Evolutionary conservation across 345 rosid genomes (phyloP).

Genomic region (Rhizophora apiculata): DNA sequence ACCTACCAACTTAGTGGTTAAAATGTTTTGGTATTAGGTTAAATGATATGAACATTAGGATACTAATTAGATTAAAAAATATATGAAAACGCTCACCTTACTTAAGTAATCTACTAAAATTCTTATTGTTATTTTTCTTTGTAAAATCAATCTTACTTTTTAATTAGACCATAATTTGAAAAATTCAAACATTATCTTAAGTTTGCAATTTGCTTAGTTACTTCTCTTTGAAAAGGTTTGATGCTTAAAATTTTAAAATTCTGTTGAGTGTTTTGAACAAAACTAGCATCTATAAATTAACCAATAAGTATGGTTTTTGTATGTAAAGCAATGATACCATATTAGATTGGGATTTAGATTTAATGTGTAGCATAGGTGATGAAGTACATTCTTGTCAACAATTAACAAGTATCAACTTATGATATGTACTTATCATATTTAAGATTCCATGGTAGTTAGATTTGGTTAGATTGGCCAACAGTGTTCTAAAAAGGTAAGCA

Average conservation of each 20-base stretch:
- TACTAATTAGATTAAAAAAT: neutral
- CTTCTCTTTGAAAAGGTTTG: neutral
- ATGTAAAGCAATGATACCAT: too few relatives aligned
- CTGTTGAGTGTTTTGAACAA: neutral
- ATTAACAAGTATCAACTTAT: too few relatives aligned
- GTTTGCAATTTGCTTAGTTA: slow-evolving; percentile 7
- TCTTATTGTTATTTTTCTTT: neutral
- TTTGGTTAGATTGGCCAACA: too few relatives aligned
- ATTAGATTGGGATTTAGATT: too few relatives aligned
- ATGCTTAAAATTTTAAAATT: neutral
- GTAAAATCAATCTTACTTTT: neutral
- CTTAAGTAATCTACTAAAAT: neutral
- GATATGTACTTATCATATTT: too few relatives aligned
- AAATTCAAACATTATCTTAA: neutral
- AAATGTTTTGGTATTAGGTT: neutral
- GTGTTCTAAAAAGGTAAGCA: too few relatives aligned
- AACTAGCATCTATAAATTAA: neutral
- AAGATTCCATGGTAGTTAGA: too few relatives aligned
- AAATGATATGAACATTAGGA: neutral
- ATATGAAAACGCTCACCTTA: neutral
- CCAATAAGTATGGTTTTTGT: neutral
- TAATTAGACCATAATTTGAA: neutral
- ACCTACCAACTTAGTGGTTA: neutral
- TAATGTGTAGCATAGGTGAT: too few relatives aligned
- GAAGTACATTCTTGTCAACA: too few relatives aligned